Evolutionary conservation across 352 stramenopile genomes (phyloP).

Genomic region (Bremia lactucae): DNA sequence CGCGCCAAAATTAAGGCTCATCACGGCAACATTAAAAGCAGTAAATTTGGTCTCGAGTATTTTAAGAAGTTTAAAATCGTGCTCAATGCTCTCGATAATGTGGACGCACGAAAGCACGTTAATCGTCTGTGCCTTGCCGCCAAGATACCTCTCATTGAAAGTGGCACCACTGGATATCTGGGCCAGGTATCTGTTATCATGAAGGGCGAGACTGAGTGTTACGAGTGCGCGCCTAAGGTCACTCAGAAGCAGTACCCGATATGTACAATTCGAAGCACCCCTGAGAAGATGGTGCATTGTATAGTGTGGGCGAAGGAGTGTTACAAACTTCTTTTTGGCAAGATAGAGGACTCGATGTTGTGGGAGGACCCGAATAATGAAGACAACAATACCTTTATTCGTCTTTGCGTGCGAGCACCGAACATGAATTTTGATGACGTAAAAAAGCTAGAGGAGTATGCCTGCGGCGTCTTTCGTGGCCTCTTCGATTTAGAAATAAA

Average conservation of each 20-base stretch:
- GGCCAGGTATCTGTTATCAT: slow-evolving; percentile 97
- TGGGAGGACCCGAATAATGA: slow-evolving; percentile 81
- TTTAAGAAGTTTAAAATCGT: slow-evolving; percentile 95
- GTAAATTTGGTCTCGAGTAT: slow-evolving; percentile 89
- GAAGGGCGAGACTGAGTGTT: slow-evolving; percentile 96
- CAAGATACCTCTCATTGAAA: slow-evolving; percentile 89
- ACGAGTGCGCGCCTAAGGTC: slow-evolving; percentile 95
- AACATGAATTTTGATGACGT: slow-evolving; percentile 36
- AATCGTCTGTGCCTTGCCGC: slow-evolving; percentile 96
- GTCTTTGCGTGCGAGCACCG: slow-evolving; percentile 38
- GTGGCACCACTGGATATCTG: slow-evolving; percentile 96
- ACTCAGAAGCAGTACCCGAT: slow-evolving; percentile 98
- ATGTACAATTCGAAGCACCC: slow-evolving; percentile 98
- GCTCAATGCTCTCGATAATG: slow-evolving; percentile 99
- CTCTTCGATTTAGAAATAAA: slow-evolving; percentile 94
- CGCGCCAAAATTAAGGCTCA: slow-evolving; percentile 84
- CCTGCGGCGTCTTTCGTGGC: slow-evolving; percentile 64
- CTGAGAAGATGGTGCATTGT: slow-evolving; percentile 98
- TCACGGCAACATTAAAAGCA: slow-evolving; percentile 96
- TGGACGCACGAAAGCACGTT: slow-evolving; percentile 96
- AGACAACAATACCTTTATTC: slow-evolving; percentile 83
- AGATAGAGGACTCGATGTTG: slow-evolving; percentile 90
- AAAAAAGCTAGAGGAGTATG: slow-evolving; percentile 48
- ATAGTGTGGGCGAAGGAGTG: slow-evolving; percentile 97
- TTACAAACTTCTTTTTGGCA: slow-evolving; percentile 84